Evolutionary conservation across 2,329 filamentous ascomycete genomes (phyloP).

Genomic region (Proliferodiscus dingleyae): DNA sequence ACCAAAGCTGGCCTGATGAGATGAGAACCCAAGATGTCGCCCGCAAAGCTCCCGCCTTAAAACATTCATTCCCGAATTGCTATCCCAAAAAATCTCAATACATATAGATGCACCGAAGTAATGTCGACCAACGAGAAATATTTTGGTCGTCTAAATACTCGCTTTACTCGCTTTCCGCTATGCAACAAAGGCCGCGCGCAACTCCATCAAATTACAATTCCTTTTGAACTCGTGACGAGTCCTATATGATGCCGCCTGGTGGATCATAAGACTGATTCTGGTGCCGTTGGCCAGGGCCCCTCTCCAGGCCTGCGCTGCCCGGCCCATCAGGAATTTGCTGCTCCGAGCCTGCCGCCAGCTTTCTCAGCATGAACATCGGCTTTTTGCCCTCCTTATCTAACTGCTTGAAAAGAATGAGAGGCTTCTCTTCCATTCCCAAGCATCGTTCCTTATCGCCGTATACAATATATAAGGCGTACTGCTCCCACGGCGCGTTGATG

Average conservation of each 20-base stretch:
- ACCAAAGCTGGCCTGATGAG: no score
- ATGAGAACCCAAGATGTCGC: no score
- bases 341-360: slow-evolving; percentile 31
- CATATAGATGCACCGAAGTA: slow-evolving; percentile 5
- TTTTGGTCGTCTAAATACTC: slow-evolving; percentile 10
- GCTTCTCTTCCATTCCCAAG: slow-evolving; percentile 85
- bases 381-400: slow-evolving; percentile 95
- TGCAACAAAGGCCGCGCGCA: slow-evolving; percentile 13
- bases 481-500: slow-evolving; percentile 95
- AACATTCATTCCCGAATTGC: no score
- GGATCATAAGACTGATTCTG: slow-evolving; percentile 22
- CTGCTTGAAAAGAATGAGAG: slow-evolving; percentile 94
- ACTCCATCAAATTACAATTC: slow-evolving; percentile 8
- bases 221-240: slow-evolving; percentile 2
- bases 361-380: slow-evolving; percentile 96
- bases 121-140: slow-evolving; percentile 3
- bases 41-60: no score
- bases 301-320: slow-evolving; percentile 25
- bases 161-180: no score
- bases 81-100: no score
- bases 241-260: slow-evolving; percentile 32
- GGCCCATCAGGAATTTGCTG: slow-evolving; percentile 40
- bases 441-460: slow-evolving; percentile 98
- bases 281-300: slow-evolving; percentile 16
- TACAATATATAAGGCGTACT: slow-evolving; percentile 96